Conservation (phyloP, 345 rosid genomes). For the Syzygium aromaticum region DNA sequence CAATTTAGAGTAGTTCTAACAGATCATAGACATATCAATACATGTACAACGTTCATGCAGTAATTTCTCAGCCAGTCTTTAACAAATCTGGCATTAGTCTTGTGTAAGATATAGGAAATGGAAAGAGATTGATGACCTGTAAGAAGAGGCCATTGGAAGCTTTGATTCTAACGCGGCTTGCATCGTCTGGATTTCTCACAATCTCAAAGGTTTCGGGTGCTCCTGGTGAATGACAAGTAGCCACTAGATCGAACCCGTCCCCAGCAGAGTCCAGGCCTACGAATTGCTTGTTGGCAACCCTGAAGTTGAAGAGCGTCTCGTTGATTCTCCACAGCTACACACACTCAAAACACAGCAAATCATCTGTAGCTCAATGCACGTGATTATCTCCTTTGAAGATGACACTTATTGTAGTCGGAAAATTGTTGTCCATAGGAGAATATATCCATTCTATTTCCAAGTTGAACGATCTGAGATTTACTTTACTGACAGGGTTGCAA, state of each 20-base stretch:
- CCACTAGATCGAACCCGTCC: constrained; percentile 20
- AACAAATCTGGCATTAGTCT: neutral
- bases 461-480: neutral
- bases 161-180: constrained; percentile 35
- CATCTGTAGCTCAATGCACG: neutral
- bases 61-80: neutral
- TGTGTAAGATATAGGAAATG: neutral
- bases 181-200: constrained; percentile 13
- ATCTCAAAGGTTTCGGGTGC: constrained; percentile 35
- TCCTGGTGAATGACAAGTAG: constrained; percentile 13
- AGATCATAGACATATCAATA: neutral
- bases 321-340: constrained; percentile 50
- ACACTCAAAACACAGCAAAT: neutral
- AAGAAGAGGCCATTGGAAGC: constrained; percentile 43
- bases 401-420: neutral
- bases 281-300: constrained; percentile 40
- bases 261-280: constrained; percentile 25
- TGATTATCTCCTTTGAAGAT: neutral
- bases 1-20: neutral
- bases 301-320: constrained; percentile 27
- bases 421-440: neutral
- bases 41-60: neutral
- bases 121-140: constrained; percentile 19
- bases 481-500: neutral
- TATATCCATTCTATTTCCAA: neutral